Conservation (phyloP, 176 grass and related monocot genomes). For the Poa annua region DNA sequence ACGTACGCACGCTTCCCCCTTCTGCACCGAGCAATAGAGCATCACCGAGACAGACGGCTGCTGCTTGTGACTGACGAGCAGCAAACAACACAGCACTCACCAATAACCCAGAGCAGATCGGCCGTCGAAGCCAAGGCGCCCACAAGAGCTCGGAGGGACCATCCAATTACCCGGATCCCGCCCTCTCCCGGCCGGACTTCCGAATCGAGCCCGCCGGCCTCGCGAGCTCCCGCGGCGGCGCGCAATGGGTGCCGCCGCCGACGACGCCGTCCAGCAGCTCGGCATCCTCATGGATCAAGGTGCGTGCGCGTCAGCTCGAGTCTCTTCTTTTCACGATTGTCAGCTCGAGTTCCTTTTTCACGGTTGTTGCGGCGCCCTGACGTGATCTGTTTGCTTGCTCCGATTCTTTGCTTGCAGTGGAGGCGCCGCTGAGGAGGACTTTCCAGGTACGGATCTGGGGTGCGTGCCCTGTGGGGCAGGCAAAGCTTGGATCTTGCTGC, state of each 20-base stretch:
- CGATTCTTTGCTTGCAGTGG: slow-evolving; percentile 68
- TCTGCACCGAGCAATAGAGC: background rate
- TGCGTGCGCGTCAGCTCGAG: background rate
- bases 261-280: slow-evolving; percentile 86
- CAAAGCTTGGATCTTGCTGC: slow-evolving; percentile 51
- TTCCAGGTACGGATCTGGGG: slow-evolving; percentile 80
- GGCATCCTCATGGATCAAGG: slow-evolving; percentile 73
- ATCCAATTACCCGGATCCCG: background rate
- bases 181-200: background rate
- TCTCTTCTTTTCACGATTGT: too few relatives aligned
- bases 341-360: background rate
- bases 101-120: background rate
- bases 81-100: background rate
- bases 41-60: background rate
- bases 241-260: slow-evolving; percentile 70
- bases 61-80: slow-evolving; percentile 3
- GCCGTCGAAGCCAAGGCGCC: slow-evolving; percentile 35
- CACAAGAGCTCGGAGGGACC: background rate
- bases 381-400: slow-evolving; percentile 17
- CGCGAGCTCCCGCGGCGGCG: slow-evolving; percentile 17
- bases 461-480: background rate
- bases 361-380: slow-evolving; percentile 20
- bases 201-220: background rate
- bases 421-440: slow-evolving; percentile 67
- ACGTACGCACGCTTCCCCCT: slow-evolving; percentile 13